Conservation (phyloP, 2,329 filamentous ascomycete species). For the Zymoseptoria pseudotritici region DNA sequence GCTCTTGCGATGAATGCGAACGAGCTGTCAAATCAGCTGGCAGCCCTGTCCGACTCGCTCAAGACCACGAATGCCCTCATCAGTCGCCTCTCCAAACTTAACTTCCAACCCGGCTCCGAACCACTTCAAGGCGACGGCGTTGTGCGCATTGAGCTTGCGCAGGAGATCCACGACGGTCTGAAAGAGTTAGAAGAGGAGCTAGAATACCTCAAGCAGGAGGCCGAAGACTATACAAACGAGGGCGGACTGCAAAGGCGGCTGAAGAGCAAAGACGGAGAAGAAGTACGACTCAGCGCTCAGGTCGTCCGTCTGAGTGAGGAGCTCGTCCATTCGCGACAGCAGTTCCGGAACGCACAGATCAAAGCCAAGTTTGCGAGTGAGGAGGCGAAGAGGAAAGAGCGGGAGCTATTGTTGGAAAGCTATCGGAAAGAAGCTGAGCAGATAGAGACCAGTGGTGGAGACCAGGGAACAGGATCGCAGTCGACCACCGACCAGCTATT, state of each 20-base stretch:
- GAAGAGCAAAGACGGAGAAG: conserved; percentile 49
- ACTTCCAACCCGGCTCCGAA: conserved; percentile 55
- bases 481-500: conserved; percentile 22
- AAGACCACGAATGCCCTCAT: conserved; percentile 50
- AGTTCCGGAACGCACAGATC: conserved; percentile 77
- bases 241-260: conserved; percentile 35
- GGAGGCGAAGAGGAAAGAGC: conserved; percentile 65
- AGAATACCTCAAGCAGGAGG: conserved; percentile 70
- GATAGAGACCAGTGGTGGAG: conserved; percentile 35
- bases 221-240: conserved; percentile 56
- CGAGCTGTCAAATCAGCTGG: conserved; percentile 20
- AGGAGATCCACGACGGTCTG: conserved; percentile 71
- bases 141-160: conserved; percentile 62
- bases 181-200: conserved; percentile 77
- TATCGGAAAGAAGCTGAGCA: conserved; percentile 18
- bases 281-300: conserved; percentile 56
- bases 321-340: conserved; percentile 56
- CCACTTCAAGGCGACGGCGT: conserved; percentile 37
- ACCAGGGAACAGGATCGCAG: conserved; percentile 20
- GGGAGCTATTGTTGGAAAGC: conserved; percentile 40
- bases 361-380: conserved; percentile 68
- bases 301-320: conserved; percentile 62
- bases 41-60: conserved; percentile 44
- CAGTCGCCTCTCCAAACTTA: conserved; percentile 51
- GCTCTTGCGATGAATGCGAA: conserved; percentile 16